Base-by-base conservation (phyloP, 2,329 filamentous ascomycete species). In the Stachybotrys echinatus region DNA sequence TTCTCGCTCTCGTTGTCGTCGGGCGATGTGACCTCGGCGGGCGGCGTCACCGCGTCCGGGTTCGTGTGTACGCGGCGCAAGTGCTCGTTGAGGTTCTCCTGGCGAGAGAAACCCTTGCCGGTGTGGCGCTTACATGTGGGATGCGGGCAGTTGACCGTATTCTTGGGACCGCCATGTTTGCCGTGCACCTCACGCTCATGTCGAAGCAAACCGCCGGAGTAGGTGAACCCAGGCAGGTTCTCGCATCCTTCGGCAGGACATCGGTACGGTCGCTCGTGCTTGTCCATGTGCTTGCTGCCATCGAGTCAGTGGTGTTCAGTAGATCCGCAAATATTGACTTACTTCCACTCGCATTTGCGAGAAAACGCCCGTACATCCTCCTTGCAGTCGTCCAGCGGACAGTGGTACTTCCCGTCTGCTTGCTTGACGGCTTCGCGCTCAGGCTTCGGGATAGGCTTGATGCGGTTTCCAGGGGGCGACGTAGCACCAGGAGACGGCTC, bases 231-330 rank as follows among this genome's bases (percentile, higher is more conserved):
- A 48, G 89, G 88, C 0, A 96, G 80, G 61, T 96, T 96, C 61
- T 92, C 89, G 68, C 92, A 96, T 37, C 87, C 88, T n/a, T 82
- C 78, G 42, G 87, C 84, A 20, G 75, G 77, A 68, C 92, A 97
- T 61, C 91, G 88, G 65, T 96, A 97, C 2, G 92, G 92, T 12
- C 92, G 81, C 59, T 96, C 91, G 66, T 97, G 92, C 67, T 96
- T 96, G 72, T 97, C 92, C 92, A 96, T 96, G 66, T 97, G 92
- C 73, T 97, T 96, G 65, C 90, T 95, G 56, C 6, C n/a, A n/a
- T n/a, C n/a, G n/a, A n/a, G n/a, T n/a, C n/a, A 54, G 68, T 57
- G 68, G 60, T 55, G 49, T 50, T 45, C 5, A 31, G 12, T 21
- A 20, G 17, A 39, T 18, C 4, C 38, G 23, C 4, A 18, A 21